Evolutionary conservation across 2,329 filamentous ascomycete species (phyloP).

Genomic region (Neopestalotiopsis sp.): DNA sequence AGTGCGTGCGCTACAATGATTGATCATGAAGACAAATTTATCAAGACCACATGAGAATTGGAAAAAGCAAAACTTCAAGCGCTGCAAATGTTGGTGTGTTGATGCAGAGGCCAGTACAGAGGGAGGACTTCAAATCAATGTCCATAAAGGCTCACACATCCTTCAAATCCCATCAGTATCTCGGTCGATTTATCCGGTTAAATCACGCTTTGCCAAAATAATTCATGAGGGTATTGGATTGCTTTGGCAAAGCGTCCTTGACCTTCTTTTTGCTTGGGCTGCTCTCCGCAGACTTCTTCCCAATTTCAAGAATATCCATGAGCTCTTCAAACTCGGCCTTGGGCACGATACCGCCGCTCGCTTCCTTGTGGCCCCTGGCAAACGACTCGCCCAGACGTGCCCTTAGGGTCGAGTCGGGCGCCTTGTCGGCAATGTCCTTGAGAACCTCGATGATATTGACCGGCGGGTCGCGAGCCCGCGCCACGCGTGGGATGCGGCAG

Average conservation of each 20-base stretch:
- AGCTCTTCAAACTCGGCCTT: conserved; percentile 68
- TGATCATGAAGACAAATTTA: no score
- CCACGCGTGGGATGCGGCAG: conserved; percentile 64
- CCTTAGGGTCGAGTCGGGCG: conserved; percentile 41
- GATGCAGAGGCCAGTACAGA: no score
- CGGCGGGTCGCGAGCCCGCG: conserved; percentile 55
- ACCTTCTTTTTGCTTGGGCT: conserved; percentile 39
- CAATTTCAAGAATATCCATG: conserved; percentile 61
- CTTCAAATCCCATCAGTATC: background rate
- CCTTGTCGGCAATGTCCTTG: conserved; percentile 52
- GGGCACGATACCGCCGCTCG: conserved; percentile 68
- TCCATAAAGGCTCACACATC: background rate
- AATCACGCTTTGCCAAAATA: conserved; percentile 52
- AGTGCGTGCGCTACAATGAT: no score
- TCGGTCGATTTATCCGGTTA: no score
- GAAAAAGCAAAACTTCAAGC: no score
- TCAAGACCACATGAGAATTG: no score
- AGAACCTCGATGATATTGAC: conserved; percentile 68
- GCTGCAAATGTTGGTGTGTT: no score
- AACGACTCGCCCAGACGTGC: conserved; percentile 66
- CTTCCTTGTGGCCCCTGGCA: conserved; percentile 70
- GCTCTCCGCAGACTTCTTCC: conserved; percentile 51
- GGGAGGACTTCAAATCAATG: background rate
- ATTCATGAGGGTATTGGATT: conserved; percentile 52
- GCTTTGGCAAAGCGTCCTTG: conserved; percentile 30